Base-by-base conservation (phyloP, 805 yeast genomes). In the Sugiyamaella marilandica region DNA sequence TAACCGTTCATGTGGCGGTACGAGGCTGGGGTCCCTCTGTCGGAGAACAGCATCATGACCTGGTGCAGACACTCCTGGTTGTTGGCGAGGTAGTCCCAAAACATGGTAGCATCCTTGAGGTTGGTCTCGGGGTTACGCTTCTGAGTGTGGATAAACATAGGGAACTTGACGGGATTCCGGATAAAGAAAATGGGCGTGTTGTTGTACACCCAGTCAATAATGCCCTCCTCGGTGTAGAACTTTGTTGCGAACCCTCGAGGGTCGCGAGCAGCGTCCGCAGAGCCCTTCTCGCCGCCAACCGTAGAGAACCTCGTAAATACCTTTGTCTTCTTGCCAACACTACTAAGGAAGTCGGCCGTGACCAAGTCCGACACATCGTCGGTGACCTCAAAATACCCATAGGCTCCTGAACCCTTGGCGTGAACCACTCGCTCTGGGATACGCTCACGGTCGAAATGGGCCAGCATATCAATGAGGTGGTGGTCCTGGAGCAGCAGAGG, bases 261-360 rank as follows among this genome's bases (percentile, higher is more conserved):
- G 62, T 83, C 87, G 64, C 88, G 78, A 14, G 78, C 81, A 19
- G 84, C 71, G 61, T 83, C 88, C 9, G 87, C 78, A 37, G 84
- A 74, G 47, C 86, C 88, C 61, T 70, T 70, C 67, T 83, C 87
- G 48, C 87, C 87, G 55, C 85, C 87, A 34, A 83, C 88, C 18
- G 87, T 82, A 48, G 84, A 79, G 69, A 82, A 80, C 54, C 86
- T 74, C 39, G 74, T 66, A 52, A 81, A 68, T 55, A 83, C 77
- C 66, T 79, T 80, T 34, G 95, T 87, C 71, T 82, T 85, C 74
- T 87, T 87, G 61, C 97, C 97, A 52, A 85, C 76, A 45, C 79
- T 73, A 59, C 79, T 78, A 61, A 89, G 78, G 73, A 89, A 86
- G 45, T 63, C 65, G 32, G 74, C 68, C 29, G 57, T 47, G 18